Evolutionary conservation across 148 eudicot species (phyloP).

Genomic region (Cornus florida): DNA sequence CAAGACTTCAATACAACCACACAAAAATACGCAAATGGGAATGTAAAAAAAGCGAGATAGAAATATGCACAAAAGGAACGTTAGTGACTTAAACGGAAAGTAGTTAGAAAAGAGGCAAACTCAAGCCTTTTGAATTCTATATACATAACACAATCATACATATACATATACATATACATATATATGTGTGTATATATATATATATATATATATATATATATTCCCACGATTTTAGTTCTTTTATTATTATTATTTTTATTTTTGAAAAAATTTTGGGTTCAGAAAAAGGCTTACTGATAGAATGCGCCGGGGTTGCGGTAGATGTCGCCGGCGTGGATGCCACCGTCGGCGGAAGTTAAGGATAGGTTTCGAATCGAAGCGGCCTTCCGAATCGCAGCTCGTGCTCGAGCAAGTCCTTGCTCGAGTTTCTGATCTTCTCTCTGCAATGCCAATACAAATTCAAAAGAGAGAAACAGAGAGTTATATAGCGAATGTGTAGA

Average conservation of each 20-base stretch:
- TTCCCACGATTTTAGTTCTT: too few species aligned
- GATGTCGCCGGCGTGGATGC: constrained; percentile 22
- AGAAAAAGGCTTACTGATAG: constrained; percentile 42
- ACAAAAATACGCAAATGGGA: too few species aligned
- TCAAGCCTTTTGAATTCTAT: not conserved
- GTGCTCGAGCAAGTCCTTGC: constrained; percentile 63
- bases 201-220: not conserved
- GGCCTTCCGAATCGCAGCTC: constrained; percentile 54
- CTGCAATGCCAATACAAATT: constrained; percentile 18
- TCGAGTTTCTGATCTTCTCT: constrained; percentile 29
- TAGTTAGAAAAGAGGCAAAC: constrained; percentile 10
- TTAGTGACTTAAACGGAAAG: constrained; percentile 54
- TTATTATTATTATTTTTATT: not conserved
- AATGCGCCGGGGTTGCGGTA: constrained; percentile 68
- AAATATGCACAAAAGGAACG: constrained; percentile 5
- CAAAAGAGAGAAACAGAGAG: not conserved
- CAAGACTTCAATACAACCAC: constrained; percentile 9
- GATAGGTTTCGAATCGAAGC: constrained; percentile 40
- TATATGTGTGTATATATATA: not conserved
- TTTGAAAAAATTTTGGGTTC: not conserved
- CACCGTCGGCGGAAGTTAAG: not conserved
- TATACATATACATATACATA: not conserved
- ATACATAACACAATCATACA: too few species aligned
- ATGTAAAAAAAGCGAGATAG: too few species aligned
- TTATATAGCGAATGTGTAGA: not conserved